Evolutionary conservation across 2,329 filamentous ascomycete genomes (phyloP), one percentile per base, ranked within the genome.

Genomic region (Parastagonospora avenae): DNA sequence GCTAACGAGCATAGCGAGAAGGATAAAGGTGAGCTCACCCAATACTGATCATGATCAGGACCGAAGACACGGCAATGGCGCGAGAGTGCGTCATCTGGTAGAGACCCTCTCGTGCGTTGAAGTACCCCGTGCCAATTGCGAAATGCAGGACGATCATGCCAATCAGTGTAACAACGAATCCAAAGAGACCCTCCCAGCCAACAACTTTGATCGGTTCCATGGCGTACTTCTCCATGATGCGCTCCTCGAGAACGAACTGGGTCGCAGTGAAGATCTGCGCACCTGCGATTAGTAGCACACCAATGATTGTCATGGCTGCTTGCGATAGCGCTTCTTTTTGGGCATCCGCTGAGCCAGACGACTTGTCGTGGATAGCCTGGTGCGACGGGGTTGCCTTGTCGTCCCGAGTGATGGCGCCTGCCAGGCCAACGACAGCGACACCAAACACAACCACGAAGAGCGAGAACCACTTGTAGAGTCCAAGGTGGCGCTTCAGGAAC

Each of bases 11-110:
- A 19, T 19, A 11, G 11, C 12, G 9, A 10, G 27, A 28, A 60
- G 57, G 27, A 43, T 15, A 40, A 2, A 12, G 42, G 46, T 42
- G 29, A 31, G 79, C 85, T 71, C 84, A 95, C 89, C 93, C 93
- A 65, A 99, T 99, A 67, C 91, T 96, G 61, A 99, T 83, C 94
- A 99, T 99, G 72, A 97, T 97, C 51, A 96, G 74, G 7, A 97
- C 47, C 59, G 91, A 96, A 16, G 90, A 90, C 2, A 92, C 63
- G 28, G 87, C 84, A 53, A 99, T 86, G 12, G 83, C 77, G 45
- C 79, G 83, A 74, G 92, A 86, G 31, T 86, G 79, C 8, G 85
- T 85, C 75, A 99, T 86, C 75, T 97, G 85, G 55, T 85, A 84
- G 80, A 91, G 89, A 11, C 92, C 93, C 72, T 97, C 92, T 4